Evolutionary conservation across 148 eudicot species (phyloP), one percentile per base, ranked within the genome.

Genomic region (Linanthus parryae): DNA sequence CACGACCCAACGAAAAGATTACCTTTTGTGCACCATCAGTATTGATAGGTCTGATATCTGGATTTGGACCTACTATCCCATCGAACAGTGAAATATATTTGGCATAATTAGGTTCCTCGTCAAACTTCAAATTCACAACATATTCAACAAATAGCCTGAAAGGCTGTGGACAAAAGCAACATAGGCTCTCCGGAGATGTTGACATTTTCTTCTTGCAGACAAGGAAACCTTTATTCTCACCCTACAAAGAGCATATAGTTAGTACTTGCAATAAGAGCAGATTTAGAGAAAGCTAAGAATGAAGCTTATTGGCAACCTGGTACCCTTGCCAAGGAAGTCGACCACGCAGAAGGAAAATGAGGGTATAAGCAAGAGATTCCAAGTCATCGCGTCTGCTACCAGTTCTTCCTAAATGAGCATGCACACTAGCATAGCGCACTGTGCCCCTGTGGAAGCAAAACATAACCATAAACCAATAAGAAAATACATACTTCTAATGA

Each of bases 121-220:
- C 95, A 53, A 77, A 86, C 65, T 77, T 82, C 74, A 86, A 63
- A 61, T 85, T 83, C 19, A 86, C 82, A 18, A 86, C 84, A 59
- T 65, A 56, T 34, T 86, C 95, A 30, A 86, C 71, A 68, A 86
- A 82, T 14, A 59, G 56, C 42, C 56, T 75, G 38, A 86, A 86
- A 46, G 95, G 78, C 49, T 63, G 75, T 13, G 89, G 95, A 53
- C 89, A 82, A 44, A 70, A 65, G 61, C 64, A 62, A 62, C 86
- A 82, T 29, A 85, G 74, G 21, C 64, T 22, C 39, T 80, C 95
- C 21, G 95, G 82, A 36, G 95, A 74, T 16, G 90, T 86, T 52
- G 80, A 71, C 95, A 86, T 86, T 75, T 82, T 86, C 76, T 74
- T 86, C 73, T 86, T 86, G 67, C 84, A 80, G n/a, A 86, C 95